Evolutionary conservation across 225 moss, liverwort and hornwort species (phyloP).

Genomic region (Polytrichum commune): DNA sequence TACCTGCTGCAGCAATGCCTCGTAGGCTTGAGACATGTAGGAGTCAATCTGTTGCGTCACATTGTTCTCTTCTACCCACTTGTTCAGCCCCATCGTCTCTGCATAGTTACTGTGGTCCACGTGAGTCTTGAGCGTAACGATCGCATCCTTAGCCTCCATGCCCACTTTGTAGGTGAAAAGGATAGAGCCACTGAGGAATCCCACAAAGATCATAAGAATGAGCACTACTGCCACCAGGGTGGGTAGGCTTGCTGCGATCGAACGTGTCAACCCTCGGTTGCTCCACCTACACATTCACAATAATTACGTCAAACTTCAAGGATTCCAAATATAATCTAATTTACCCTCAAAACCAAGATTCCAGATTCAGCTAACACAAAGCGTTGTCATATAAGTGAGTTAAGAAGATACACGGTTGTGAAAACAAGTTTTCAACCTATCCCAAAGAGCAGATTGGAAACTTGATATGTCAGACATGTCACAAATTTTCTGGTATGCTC

Average conservation of each 20-base stretch:
- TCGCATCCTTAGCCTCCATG: constrained; percentile 78
- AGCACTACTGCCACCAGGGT: constrained; percentile 70
- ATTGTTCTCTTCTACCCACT: constrained; percentile 83
- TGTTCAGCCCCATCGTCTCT: constrained; percentile 65
- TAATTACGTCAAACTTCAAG: too few relatives aligned
- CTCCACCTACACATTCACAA: constrained; percentile 35
- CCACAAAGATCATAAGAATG: constrained; percentile 64
- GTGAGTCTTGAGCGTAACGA: constrained; percentile 66
- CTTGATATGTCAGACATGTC: too few relatives aligned
- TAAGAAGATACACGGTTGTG: too few relatives aligned
- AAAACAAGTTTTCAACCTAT: too few relatives aligned
- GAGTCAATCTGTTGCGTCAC: constrained; percentile 73
- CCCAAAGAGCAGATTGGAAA: too few relatives aligned
- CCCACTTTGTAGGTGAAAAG: constrained; percentile 90
- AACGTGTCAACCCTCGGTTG: constrained; percentile 65
- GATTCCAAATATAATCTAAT: too few relatives aligned
- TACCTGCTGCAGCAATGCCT: constrained; percentile 71
- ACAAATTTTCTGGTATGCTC: too few relatives aligned
- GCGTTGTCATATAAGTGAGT: too few relatives aligned
- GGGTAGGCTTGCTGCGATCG: constrained; percentile 51
- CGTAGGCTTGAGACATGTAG: constrained; percentile 77
- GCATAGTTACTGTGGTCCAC: constrained; percentile 65
- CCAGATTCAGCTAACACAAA: too few relatives aligned
- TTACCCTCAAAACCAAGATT: too few relatives aligned
- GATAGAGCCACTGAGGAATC: constrained; percentile 60